Evolutionary conservation across 2,329 filamentous ascomycete genomes (phyloP), one percentile per base, ranked within the genome.

Genomic region (Onygenales sp.): DNA sequence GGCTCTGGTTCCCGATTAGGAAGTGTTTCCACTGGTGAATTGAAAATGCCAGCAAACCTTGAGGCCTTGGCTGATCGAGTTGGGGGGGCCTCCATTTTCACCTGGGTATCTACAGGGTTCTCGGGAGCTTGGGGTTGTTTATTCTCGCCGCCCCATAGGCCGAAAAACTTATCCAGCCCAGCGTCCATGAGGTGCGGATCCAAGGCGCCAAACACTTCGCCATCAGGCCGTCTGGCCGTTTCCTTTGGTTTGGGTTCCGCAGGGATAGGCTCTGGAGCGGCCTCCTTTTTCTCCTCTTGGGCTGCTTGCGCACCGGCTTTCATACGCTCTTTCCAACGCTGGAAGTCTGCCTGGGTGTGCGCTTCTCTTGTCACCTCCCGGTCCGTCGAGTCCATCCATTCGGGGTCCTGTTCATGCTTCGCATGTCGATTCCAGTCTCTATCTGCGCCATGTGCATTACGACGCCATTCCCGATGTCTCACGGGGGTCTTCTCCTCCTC

Each of bases 311-410:
- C 58, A 57, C 81, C 79, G 41, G 83, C 84, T 69, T 87, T 92
- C 89, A 94, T 94, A 58, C 79, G 80, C 62, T 94, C 89, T 78
- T 95, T 95, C 83, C 92, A 96, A 60, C 88, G 88, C 72, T 94
- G 86, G 69, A 96, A 94, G 60, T 96, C 91, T 64, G 94, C 90
- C 63, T 89, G 85, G 0, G 90, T 95, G 62, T 89, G 87, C 5
- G 78, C 80, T 62, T 86, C 82, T 38, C 80, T 74, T 62, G 85
- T 82, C 50, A 88, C 85, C 55, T 86, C 84, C 21, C 78, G 72
- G 44, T 76, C 78, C 13, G 83, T 82, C 55, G 85, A 80, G 64
- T 94, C 89, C 69, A 95, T 78, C 92, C 91, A 95, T 69, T 95
- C 91, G 5, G 92, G 91, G 50, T 95, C 89, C 59, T 87, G 84